Evolutionary conservation across 2,329 filamentous ascomycete genomes (phyloP).

Genomic region (Arthrobotrys sinensis): DNA sequence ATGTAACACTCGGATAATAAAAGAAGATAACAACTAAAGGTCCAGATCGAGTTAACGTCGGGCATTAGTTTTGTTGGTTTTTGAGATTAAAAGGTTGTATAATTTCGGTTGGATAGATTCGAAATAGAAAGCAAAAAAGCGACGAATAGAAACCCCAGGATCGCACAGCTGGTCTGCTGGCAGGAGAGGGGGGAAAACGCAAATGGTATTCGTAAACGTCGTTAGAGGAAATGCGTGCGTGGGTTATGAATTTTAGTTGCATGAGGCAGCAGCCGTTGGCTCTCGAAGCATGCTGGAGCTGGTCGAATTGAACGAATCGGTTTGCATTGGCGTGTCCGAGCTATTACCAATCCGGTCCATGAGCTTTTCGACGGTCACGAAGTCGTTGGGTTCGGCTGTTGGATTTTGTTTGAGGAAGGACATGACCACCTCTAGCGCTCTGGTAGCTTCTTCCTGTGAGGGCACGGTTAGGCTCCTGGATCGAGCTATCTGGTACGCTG

Average conservation of each 20-base stretch:
- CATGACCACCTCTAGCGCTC: constrained; percentile 85
- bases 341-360: constrained; percentile 73
- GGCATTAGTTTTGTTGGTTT: constrained; percentile 31
- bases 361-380: constrained; percentile 81
- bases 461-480: constrained; percentile 68
- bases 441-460: constrained; percentile 86
- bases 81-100: constrained; percentile 32
- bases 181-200: constrained; percentile 22
- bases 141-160: constrained; percentile 31
- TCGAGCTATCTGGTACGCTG: constrained; percentile 57
- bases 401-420: constrained; percentile 83
- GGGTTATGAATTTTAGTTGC: constrained; percentile 42
- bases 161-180: constrained; percentile 18
- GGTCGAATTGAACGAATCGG: constrained; percentile 43
- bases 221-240: constrained; percentile 11
- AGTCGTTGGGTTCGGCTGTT: constrained; percentile 81
- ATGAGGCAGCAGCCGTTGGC: constrained; percentile 53
- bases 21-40: constrained; percentile 17
- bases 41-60: constrained; percentile 34
- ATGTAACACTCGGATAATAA: constrained; percentile 14
- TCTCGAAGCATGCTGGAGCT: constrained; percentile 57
- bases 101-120: constrained; percentile 12
- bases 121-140: background rate
- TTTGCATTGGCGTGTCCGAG: constrained; percentile 69
- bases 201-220: constrained; percentile 56